Evolutionary conservation across 768 basidiomycete species (phyloP).

Genomic region (Gelatoporia subvermispora): DNA sequence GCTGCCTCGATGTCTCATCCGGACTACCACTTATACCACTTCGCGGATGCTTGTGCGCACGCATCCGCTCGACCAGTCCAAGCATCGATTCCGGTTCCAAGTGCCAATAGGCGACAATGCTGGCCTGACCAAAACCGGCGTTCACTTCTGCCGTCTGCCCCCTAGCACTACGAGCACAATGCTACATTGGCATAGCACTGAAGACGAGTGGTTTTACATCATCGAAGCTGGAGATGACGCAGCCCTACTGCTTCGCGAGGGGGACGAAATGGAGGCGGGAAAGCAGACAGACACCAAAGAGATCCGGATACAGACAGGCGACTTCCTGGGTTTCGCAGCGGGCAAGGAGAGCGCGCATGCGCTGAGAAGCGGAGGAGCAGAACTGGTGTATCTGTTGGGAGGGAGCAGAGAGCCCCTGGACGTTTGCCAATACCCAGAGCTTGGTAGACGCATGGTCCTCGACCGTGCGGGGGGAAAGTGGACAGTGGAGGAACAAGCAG

Average conservation of each 20-base stretch:
- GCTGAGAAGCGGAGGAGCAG: constrained; percentile 12
- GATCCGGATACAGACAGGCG: constrained; percentile 14
- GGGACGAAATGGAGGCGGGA: not conserved
- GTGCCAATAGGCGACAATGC: constrained; percentile 5
- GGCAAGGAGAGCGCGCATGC: constrained; percentile 13
- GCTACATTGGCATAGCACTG: constrained; percentile 10
- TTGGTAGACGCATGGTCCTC: constrained; percentile 9
- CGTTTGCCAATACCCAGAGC: constrained; percentile 14
- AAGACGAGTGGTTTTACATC: constrained; percentile 13
- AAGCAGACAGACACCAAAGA: constrained; percentile 9
- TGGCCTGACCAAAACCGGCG: constrained; percentile 5
- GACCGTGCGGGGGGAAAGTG: constrained; percentile 9
- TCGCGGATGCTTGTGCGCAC: not conserved
- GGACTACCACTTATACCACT: not conserved
- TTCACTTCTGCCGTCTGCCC: constrained; percentile 9
- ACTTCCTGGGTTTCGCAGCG: constrained; percentile 21
- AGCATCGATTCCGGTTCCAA: constrained; percentile 5
- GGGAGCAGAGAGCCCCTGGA: constrained; percentile 18
- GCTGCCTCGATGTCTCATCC: constrained; percentile 2
- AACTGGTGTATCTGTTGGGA: constrained; percentile 20
- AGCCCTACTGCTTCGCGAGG: constrained; percentile 2
- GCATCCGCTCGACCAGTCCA: constrained; percentile 3
- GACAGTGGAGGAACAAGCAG: constrained; percentile 5
- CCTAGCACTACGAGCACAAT: constrained; percentile 4
- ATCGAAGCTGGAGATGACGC: constrained; percentile 8